phyloP scores from a whole-genome alignment of 1,284 basidiomycete species.

The Puccinia brachypodii region DNA sequence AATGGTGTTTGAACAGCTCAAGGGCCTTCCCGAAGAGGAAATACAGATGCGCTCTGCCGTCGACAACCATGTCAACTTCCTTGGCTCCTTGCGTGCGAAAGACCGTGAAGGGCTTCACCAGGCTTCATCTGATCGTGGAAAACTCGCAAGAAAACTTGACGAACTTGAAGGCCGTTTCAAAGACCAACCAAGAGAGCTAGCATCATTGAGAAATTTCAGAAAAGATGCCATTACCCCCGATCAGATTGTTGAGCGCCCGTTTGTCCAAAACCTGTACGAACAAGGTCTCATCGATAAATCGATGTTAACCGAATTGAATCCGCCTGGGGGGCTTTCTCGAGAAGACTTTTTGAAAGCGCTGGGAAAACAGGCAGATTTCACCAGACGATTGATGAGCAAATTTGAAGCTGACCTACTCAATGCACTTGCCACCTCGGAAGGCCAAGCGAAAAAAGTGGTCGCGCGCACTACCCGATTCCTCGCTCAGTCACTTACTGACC shows the following conservation, averaged over 20 bases:
- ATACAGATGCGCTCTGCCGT: background rate
- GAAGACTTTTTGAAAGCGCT: background rate
- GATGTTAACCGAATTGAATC: background rate
- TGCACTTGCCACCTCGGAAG: background rate
- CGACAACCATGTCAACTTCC: background rate
- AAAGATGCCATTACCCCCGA: background rate
- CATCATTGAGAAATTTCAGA: background rate
- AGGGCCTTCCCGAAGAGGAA: slow-evolving; percentile 1
- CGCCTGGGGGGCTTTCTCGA: background rate
- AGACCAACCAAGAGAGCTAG: background rate
- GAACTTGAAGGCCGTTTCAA: background rate
- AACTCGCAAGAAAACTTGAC: background rate
- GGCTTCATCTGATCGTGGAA: background rate
- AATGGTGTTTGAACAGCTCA: background rate
- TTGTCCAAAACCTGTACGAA: background rate
- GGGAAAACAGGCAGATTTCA: background rate
- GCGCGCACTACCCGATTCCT: background rate
- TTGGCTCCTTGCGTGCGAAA: background rate
- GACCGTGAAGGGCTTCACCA: background rate
- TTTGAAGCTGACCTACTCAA: background rate
- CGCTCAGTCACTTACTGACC: background rate
- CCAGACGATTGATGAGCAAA: background rate
- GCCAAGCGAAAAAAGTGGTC: background rate
- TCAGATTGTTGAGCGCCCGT: background rate
- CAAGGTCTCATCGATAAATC: background rate